A percentile compares a stretch with the other conserved stretches of the same genome.
phyloP scores from a whole-genome alignment of 768 basidiomycete species.

The Kwoniella mangroviensis region DNA sequence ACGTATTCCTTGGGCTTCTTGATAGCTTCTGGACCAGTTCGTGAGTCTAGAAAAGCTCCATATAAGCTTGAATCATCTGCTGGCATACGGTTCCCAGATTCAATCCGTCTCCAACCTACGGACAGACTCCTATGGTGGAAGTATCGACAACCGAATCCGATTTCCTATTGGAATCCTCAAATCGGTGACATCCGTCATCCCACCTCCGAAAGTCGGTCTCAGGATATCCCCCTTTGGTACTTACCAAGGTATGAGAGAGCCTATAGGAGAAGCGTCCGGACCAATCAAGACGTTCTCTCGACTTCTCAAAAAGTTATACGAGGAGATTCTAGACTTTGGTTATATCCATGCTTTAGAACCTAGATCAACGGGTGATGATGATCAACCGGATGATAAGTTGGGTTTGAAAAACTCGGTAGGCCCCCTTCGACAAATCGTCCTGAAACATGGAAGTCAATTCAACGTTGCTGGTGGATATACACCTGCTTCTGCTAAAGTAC shows the following conservation, averaged over 20 bases:
- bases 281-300: conserved; percentile 13
- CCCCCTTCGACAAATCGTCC: background rate
- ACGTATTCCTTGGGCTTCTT: background rate
- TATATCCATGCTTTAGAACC: conserved; percentile 21
- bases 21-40: conserved; percentile 65
- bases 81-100: conserved; percentile 59
- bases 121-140: conserved; percentile 71
- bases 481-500: conserved; percentile 2
- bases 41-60: background rate
- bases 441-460: background rate
- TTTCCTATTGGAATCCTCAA: conserved; percentile 66
- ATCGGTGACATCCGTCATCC: conserved; percentile 64
- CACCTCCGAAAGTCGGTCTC: conserved; percentile 63
- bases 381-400: background rate
- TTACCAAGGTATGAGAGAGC: conserved; percentile 61
- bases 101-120: conserved; percentile 64
- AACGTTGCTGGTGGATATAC: conserved; percentile 20
- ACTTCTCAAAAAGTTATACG: conserved; percentile 3
- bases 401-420: conserved; percentile 11
- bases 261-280: background rate
- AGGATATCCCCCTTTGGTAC: conserved; percentile 68
- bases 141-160: conserved; percentile 65
- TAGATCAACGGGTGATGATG: background rate
- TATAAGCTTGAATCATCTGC: background rate
- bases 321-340: conserved; percentile 8